A percentile compares a stretch with the other conserved stretches of the same genome.
Conservation (phyloP, 1,139 yeast species). For the Yamadazyma songkhlaensis region DNA sequence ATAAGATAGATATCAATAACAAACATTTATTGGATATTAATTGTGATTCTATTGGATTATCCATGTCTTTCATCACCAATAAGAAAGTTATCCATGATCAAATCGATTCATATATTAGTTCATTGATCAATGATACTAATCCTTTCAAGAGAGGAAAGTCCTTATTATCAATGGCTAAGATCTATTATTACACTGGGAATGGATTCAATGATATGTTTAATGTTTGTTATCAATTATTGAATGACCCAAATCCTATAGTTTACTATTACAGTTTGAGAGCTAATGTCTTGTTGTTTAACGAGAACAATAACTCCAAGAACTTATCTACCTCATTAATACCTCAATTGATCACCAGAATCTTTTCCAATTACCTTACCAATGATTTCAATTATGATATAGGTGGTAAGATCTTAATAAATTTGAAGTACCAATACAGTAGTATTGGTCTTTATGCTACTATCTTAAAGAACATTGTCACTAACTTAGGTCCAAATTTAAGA, state of each 20-base stretch:
- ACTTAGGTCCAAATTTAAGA: conserved; percentile 39
- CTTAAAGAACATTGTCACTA: conserved; percentile 31
- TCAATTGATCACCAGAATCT: conserved; percentile 41
- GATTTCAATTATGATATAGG: conserved; percentile 45
- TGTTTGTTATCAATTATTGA: conserved; percentile 57
- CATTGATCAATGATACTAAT: conserved; percentile 47
- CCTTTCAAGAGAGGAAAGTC: conserved; percentile 69
- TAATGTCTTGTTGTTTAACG: conserved; percentile 51
- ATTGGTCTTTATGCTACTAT: conserved; percentile 23
- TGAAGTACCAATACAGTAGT: conserved; percentile 27
- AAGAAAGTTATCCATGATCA: conserved; percentile 42
- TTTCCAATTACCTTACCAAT: conserved; percentile 44
- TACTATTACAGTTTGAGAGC: conserved; percentile 71
- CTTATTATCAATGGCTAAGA: conserved; percentile 57
- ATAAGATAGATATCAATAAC: conserved; percentile 41
- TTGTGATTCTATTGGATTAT: conserved; percentile 66
- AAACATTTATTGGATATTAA: conserved; percentile 46
- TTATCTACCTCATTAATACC: conserved; percentile 33
- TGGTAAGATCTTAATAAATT: conserved; percentile 25
- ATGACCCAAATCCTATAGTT: conserved; percentile 84
- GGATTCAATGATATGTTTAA: conserved; percentile 48
- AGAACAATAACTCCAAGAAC: conserved; percentile 38
- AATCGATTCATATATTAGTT: conserved; percentile 53
- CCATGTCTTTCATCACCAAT: conserved; percentile 38
- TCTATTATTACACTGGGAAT: conserved; percentile 41